A percentile compares a stretch with the other conserved stretches of the same genome.
Evolutionary conservation across 163 green algal genomes (phyloP).

Genomic region (Prototheca cutis): DNA sequence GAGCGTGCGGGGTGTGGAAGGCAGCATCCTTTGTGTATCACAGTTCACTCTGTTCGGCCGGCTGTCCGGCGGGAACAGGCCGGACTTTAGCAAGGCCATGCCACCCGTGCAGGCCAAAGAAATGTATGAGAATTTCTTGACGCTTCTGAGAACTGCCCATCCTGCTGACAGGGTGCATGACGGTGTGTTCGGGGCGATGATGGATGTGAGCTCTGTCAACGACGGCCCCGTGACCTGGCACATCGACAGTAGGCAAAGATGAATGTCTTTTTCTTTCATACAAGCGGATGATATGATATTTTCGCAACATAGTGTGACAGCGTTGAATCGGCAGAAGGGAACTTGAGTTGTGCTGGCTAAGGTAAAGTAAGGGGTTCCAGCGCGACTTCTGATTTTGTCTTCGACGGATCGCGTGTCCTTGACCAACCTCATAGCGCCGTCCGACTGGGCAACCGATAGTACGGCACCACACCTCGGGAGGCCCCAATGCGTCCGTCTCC

Average conservation of each 20-base stretch:
- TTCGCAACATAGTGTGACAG: too few species aligned
- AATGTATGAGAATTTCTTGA: slow-evolving; percentile 28
- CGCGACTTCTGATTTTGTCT: too few species aligned
- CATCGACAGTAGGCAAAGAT: slow-evolving; percentile 14
- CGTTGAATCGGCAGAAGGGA: too few species aligned
- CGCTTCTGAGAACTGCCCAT: slow-evolving; percentile 17
- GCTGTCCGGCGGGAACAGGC: slow-evolving; percentile 41
- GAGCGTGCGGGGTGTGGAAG: slow-evolving; percentile 23
- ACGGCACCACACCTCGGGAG: too few species aligned
- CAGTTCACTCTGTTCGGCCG: slow-evolving; percentile 47
- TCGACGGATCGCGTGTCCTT: too few species aligned
- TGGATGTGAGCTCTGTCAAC: slow-evolving; percentile 36
- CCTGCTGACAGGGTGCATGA: slow-evolving; percentile 28
- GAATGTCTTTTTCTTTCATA: background rate
- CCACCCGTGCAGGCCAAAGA: slow-evolving; percentile 22
- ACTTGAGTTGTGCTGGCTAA: too few species aligned
- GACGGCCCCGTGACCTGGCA: slow-evolving; percentile 45
- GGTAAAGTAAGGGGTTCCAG: too few species aligned
- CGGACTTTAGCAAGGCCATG: slow-evolving; percentile 39
- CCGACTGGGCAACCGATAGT: too few species aligned
- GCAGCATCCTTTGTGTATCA: slow-evolving; percentile 34
- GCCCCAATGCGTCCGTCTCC: too few species aligned
- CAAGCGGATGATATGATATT: background rate
- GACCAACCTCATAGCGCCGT: too few species aligned
- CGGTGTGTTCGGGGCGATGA: slow-evolving; percentile 51